Percentiles rank a stretch among this genome's conserved stretches.
phyloP scores from a whole-genome alignment of 305 asterid species.

The Petunia hybrid region DNA sequence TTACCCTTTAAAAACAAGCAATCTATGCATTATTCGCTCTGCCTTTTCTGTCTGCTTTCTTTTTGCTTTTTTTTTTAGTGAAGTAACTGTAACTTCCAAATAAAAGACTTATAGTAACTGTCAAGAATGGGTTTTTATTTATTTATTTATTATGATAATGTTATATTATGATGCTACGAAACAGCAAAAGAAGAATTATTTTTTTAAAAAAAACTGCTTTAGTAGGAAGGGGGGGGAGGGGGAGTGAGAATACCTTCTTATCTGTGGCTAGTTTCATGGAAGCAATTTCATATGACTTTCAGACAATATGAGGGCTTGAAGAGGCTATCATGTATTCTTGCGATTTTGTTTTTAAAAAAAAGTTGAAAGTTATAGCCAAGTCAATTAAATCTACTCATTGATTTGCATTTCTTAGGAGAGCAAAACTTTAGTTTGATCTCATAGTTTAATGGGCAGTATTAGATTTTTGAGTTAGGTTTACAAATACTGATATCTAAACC shows the following conservation, averaged over 20 bases:
- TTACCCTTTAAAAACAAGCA: slow-evolving; percentile 23
- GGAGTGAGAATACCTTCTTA: too few species aligned
- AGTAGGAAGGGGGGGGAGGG: not conserved
- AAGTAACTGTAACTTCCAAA: not conserved
- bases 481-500: not conserved
- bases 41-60: not conserved
- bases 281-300: not conserved
- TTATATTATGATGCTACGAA: not conserved
- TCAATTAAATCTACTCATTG: not conserved
- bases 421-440: not conserved
- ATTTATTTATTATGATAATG: not conserved
- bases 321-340: not conserved
- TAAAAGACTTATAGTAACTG: not conserved
- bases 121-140: not conserved
- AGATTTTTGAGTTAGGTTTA: not conserved
- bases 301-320: not conserved
- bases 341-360: too few species aligned
- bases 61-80: not conserved
- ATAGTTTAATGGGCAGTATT: not conserved
- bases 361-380: not conserved
- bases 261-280: too few species aligned
- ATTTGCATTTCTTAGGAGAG: not conserved
- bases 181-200: not conserved
- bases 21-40: slow-evolving; percentile 27
- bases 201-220: not conserved